Percentiles rank a stretch among this genome's conserved stretches.
These are phyloP conservation scores for Exserohilum rostratum DNA, from an alignment of 2,329 filamentous ascomycete genomes.

Conservation along the genomic window DNA sequence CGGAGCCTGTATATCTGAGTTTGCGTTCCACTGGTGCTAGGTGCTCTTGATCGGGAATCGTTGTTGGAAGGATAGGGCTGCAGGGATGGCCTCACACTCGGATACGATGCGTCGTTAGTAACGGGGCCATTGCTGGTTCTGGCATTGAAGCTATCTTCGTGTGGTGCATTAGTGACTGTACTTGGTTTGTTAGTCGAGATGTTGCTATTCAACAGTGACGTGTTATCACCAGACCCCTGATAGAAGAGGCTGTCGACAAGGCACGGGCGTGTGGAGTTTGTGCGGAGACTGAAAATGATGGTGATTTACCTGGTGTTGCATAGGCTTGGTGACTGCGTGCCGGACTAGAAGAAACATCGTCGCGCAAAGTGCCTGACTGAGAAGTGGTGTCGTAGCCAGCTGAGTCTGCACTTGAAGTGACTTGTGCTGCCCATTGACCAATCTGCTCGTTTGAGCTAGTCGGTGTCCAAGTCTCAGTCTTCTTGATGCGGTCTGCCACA, in stretches of 20 bases:
- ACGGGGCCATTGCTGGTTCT: not conserved
- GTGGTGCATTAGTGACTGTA: constrained; percentile 16
- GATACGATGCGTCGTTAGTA: not conserved
- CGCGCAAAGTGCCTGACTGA: constrained; percentile 13
- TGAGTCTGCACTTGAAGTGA: constrained; percentile 17
- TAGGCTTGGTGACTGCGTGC: constrained; percentile 2
- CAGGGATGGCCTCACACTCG: not conserved
- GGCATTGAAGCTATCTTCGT: constrained; percentile 14
- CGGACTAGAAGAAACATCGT: constrained; percentile 14
- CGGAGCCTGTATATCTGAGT: constrained; percentile 46
- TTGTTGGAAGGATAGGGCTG: not conserved
- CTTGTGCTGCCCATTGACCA: constrained; percentile 30
- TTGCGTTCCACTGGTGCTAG: constrained; percentile 1
- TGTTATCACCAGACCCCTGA: not conserved
- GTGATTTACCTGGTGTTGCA: constrained; percentile 25
- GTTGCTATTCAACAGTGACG: constrained; percentile 4
- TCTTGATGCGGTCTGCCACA: constrained; percentile 77
- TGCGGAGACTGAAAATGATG: constrained; percentile 14
- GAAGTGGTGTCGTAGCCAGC: constrained; percentile 7
- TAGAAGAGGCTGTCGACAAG: not conserved
- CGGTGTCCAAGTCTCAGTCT: constrained; percentile 32
- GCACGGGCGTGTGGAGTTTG: not conserved
- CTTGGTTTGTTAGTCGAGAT: constrained; percentile 1
- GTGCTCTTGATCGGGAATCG: not conserved
- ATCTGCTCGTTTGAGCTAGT: constrained; percentile 20